Evolutionary conservation across 768 basidiomycete genomes (phyloP).

Genomic region (Boletus sp.): DNA sequence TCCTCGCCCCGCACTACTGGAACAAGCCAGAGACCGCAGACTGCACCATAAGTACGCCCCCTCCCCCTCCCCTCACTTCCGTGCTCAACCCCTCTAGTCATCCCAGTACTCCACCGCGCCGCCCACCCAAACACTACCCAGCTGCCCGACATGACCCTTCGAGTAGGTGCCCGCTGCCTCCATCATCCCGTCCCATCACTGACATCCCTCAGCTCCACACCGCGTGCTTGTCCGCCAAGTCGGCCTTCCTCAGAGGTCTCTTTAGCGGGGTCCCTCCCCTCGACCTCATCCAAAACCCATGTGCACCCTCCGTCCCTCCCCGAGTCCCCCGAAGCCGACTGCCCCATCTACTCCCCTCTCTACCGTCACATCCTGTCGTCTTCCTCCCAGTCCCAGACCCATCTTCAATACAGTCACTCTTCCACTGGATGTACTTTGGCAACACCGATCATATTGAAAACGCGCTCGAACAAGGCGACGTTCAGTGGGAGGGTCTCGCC

Average conservation of each 20-base stretch:
- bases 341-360: constrained; percentile 66
- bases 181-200: constrained; percentile 3
- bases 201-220: constrained; percentile 57
- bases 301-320: constrained; percentile 28
- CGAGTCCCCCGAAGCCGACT: constrained; percentile 46
- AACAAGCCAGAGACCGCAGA: constrained; percentile 72
- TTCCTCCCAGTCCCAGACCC: constrained; percentile 76
- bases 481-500: constrained; percentile 85
- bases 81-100: constrained; percentile 30
- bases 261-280: constrained; percentile 64
- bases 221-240: constrained; percentile 82
- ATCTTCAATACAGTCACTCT: constrained; percentile 63
- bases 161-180: constrained; percentile 40
- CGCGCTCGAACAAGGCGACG: constrained; percentile 57
- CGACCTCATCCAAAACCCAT: constrained; percentile 48
- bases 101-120: constrained; percentile 30
- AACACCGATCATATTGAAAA: constrained; percentile 60
- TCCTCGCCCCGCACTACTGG: constrained; percentile 68
- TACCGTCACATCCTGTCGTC: constrained; percentile 61
- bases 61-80: not conserved
- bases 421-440: constrained; percentile 85
- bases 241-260: constrained; percentile 64
- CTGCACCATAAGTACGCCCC: constrained; percentile 65
- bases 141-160: constrained; percentile 56
- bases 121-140: constrained; percentile 20